Conservation (phyloP, 208 protist genomes). For the Leishmania arabica region DNA sequence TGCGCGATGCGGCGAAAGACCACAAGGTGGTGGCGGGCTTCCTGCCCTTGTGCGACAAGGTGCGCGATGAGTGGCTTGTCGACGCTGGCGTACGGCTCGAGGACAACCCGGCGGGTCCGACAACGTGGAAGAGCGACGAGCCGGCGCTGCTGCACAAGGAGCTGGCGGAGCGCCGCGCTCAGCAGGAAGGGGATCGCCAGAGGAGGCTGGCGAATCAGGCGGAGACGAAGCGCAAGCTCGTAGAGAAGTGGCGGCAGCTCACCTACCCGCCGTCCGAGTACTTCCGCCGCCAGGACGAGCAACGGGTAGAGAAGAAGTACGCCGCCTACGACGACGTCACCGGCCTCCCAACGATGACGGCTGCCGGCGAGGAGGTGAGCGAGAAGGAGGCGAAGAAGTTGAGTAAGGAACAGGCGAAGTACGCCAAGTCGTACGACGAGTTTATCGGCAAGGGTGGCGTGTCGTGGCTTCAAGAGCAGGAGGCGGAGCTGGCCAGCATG, state of each 20-base stretch:
- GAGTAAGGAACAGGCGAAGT: slow-evolving; percentile 71
- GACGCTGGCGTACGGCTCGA: slow-evolving; percentile 82
- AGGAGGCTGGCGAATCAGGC: slow-evolving; percentile 65
- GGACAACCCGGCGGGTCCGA: slow-evolving; percentile 69
- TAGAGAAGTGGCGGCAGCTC: slow-evolving; percentile 72
- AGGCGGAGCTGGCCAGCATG: slow-evolving; percentile 49
- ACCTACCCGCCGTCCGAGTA: slow-evolving; percentile 41
- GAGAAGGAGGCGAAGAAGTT: slow-evolving; percentile 81
- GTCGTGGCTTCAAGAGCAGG: slow-evolving; percentile 54
- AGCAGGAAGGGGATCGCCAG: slow-evolving; percentile 39
- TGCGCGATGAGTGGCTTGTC: slow-evolving; percentile 82
- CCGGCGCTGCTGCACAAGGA: slow-evolving; percentile 59
- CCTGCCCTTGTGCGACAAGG: slow-evolving; percentile 70
- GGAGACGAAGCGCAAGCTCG: slow-evolving; percentile 63
- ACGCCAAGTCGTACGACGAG: slow-evolving; percentile 68
- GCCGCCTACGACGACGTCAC: slow-evolving; percentile 51
- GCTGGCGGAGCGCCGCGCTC: slow-evolving; percentile 41
- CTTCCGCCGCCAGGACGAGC: slow-evolving; percentile 41
- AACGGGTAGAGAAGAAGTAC: slow-evolving; percentile 39
- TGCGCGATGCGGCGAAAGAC: slow-evolving; percentile 61
- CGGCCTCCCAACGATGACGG: slow-evolving; percentile 50
- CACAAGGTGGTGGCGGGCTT: slow-evolving; percentile 48
- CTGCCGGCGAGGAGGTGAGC: slow-evolving; percentile 41
- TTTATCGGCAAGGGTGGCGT: slow-evolving; percentile 61
- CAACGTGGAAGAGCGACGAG: slow-evolving; percentile 82